Evolutionary conservation across 2,329 filamentous ascomycete genomes (phyloP), one percentile per base, ranked within the genome.

Genomic region (Nectriaceae sp.): DNA sequence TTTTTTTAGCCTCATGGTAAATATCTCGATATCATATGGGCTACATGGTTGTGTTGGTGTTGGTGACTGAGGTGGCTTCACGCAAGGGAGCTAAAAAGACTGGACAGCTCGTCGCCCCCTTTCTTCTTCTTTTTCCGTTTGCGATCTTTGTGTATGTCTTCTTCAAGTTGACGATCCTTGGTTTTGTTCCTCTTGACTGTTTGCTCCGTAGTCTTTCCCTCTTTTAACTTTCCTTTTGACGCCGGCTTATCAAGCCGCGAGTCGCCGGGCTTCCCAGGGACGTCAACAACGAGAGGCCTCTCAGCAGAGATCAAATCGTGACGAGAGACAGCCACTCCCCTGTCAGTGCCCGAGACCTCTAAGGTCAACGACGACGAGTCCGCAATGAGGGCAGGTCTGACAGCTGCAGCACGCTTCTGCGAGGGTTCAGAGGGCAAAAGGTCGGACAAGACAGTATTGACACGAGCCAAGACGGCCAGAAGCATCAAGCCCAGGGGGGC

Each of bases 401-500:
- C 5, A 39, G 18, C 40, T 24, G n/a, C 21, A 44, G 40, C 18
- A 24, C n/a, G 15, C 3, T 35, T 24, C 20, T 29, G n/a, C 22
- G 42, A n/a, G 41, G 48, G 31, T 21, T 55, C 43, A 15, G 46
- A 18, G 10, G 64, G 63, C 6, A 70, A 57, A 10, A 76, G 57
- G 6, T 59, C 59, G 8, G 66, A 65, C 42, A 82, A 65, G 2
- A 75, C 66, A 42, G 70, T 70, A 51, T 79, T 69, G 19, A 87
- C 68, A 52, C 82, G 80, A 4, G 85, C 84, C 49, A 92, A 70
- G 2, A 81, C 70, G 18, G 80, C 83, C 39, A 92, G 65, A 10
- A 93, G 75, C 53, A 89, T 76, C 18, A 90, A 72, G 4, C 89
- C 89, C 3, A 93, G 74, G 4, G 83, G 75, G 3, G 88, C 82